Conservation (phyloP, 1,284 basidiomycete species). For the Cutaneotrichosporon spelunceum region DNA sequence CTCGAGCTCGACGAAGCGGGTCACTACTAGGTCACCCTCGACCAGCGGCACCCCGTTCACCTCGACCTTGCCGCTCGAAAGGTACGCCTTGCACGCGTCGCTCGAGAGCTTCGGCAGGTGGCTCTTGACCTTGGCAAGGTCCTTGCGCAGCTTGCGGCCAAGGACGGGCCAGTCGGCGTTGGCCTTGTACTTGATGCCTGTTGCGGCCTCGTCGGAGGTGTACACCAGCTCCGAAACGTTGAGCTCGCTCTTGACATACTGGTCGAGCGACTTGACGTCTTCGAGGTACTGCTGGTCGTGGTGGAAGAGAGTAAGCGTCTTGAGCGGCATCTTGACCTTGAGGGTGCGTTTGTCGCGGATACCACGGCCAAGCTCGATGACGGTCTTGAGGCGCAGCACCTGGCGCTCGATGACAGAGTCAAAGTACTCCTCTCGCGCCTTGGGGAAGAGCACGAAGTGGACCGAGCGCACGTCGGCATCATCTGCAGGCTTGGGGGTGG, state of each 20-base stretch:
- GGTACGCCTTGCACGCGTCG: constrained; percentile 78
- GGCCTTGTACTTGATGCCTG: constrained; percentile 87
- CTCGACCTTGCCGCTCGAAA: constrained; percentile 69
- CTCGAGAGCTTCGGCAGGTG: constrained; percentile 77
- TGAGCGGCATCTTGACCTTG: constrained; percentile 82
- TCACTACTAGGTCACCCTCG: constrained; percentile 83
- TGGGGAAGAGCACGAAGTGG: constrained; percentile 93
- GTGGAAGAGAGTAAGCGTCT: constrained; percentile 93
- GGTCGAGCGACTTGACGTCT: constrained; percentile 78
- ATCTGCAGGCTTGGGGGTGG: constrained; percentile 72
- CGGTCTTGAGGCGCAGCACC: constrained; percentile 88
- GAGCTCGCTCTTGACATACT: constrained; percentile 91
- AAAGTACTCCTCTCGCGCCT: constrained; percentile 91
- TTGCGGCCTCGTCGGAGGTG: constrained; percentile 78
- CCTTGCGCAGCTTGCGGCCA: constrained; percentile 90
- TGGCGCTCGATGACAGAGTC: constrained; percentile 94
- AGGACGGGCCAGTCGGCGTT: constrained; percentile 94
- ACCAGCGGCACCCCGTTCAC: constrained; percentile 89
- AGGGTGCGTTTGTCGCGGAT: constrained; percentile 85
- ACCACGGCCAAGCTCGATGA: constrained; percentile 88
- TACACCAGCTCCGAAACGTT: constrained; percentile 89
- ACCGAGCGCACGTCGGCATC: constrained; percentile 80
- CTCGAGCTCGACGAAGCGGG: constrained; percentile 78
- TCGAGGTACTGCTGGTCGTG: constrained; percentile 77
- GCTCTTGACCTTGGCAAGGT: constrained; percentile 84